phyloP scores from a whole-genome alignment of 371 early-diverging fungal genomes.

The Neoconidiobolus thromboides region DNA sequence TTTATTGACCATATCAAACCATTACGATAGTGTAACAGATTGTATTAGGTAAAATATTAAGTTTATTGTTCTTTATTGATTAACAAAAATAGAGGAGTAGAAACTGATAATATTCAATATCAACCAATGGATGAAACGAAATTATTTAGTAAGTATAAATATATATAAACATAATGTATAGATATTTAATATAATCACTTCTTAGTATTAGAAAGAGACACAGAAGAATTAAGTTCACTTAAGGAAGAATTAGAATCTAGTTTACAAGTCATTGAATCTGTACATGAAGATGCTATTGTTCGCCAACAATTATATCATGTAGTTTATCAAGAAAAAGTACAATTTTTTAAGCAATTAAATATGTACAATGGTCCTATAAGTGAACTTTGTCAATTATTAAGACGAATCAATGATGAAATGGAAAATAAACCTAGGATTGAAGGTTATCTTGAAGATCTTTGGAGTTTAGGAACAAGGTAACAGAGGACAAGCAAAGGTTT shows the following conservation, averaged over 20 bases:
- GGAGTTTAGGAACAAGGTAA: neutral
- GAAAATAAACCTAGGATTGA: neutral
- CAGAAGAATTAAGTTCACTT: slow-evolving; percentile 12
- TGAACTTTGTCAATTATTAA: neutral
- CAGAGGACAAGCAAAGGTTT: neutral
- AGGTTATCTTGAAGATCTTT: slow-evolving; percentile 3
- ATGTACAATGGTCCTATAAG: neutral
- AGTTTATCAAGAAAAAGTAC: slow-evolving; percentile 1
- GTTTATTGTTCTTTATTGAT: neutral
- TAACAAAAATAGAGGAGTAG: neutral
- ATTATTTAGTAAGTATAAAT: neutral
- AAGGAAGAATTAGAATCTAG: slow-evolving; percentile 16
- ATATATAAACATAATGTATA: neutral
- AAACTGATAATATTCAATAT: neutral
- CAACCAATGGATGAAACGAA: neutral
- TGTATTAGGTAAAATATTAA: slow-evolving; percentile 14
- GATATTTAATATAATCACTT: slow-evolving; percentile 1
- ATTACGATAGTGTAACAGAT: slow-evolving; percentile 17
- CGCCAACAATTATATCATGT: slow-evolving; percentile 2
- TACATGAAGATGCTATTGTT: slow-evolving; percentile 4
- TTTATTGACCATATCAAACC: slow-evolving; percentile 15
- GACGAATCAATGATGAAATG: neutral
- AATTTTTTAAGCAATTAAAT: neutral
- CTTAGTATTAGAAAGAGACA: slow-evolving; percentile 18
- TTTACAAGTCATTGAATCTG: slow-evolving; percentile 8